Evolutionary conservation across 768 basidiomycete genomes (phyloP), one percentile per base, ranked within the genome.

Genomic region (Mycena galopus): DNA sequence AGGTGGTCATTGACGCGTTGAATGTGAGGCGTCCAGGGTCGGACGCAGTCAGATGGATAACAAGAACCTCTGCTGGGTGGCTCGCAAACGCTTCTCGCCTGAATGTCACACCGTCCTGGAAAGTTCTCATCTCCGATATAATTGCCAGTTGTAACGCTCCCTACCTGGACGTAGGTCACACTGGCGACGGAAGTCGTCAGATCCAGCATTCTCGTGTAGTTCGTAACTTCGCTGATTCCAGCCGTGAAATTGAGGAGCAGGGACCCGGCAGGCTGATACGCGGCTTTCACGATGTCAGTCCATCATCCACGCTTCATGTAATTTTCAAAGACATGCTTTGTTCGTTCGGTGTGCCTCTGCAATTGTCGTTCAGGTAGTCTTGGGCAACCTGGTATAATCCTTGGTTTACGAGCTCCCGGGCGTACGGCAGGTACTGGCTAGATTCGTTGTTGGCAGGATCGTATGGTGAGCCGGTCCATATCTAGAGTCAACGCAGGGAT

Each of bases 391-490:
- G 68, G 27, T 62, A 69, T 2, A 23, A 19, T 32, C 68, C 68
- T 1, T 2, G 39, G n/a, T 69, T 69, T 27, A 69, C 68, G n/a
- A 69, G 68, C 29, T 62, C 60, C 23, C 68, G 25, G 10, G 68
- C 68, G 10, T 44, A 12, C 2, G 68, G 60, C 4, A 69, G 39
- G 27, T 69, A 37, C 9, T 42, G 44, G 68, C 68, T 69, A 30
- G 60, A 21, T 11, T 69, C 39, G 6, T 29, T 30, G 47, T 62
- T 62, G 16, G 68, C 68, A 4, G 68, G 68, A 27, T 69, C 61
- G 29, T 69, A 69, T 14, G 68, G 68, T 9, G 68, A 69, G 27
- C 68, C 68, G 1, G 68, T 63, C 68, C 68, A 69, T 39, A 69
- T 69, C 68, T 69, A 37, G 14, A n/a, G n/a, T n/a, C n/a, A n/a